A percentile compares a stretch with the other conserved stretches of the same genome.
Evolutionary conservation across 2,329 filamentous ascomycete genomes (phyloP).

Genomic region (Colletotrichum neosansevieriae): DNA sequence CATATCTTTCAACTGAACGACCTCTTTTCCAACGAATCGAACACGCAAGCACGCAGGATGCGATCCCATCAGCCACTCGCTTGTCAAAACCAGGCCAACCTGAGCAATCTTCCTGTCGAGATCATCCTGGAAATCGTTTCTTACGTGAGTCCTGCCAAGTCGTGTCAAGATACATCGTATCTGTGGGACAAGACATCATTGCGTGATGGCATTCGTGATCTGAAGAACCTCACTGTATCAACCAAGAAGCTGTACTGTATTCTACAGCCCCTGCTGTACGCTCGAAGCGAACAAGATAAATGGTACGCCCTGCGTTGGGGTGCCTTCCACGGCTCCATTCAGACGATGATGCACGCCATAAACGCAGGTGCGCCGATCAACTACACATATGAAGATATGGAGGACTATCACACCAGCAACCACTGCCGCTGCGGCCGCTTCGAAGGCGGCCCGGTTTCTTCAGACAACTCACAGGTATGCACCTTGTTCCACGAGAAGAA

Average conservation of each 20-base stretch:
- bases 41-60: neutral
- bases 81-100: neutral
- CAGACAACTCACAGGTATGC: neutral
- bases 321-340: constrained; percentile 5
- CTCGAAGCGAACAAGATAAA: neutral
- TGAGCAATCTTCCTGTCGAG: neutral
- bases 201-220: neutral
- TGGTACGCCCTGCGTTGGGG: constrained; percentile 22
- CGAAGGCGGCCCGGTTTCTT: neutral
- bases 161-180: neutral
- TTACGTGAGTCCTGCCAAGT: neutral
- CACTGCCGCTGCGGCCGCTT: constrained; percentile 6
- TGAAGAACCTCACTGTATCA: constrained; percentile 4
- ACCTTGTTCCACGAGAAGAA: constrained; percentile 3
- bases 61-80: neutral
- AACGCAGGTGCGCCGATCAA: neutral
- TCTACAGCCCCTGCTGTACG: constrained; percentile 1
- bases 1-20: no score
- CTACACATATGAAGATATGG: neutral
- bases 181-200: neutral
- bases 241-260: constrained; percentile 5
- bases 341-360: constrained; percentile 2
- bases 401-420: neutral
- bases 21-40: no score
- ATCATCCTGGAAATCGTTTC: constrained; percentile 8